Evolutionary conservation across 495 filamentous ascomycete genomes (phyloP).

Genomic region (Penicillium fimorum): DNA sequence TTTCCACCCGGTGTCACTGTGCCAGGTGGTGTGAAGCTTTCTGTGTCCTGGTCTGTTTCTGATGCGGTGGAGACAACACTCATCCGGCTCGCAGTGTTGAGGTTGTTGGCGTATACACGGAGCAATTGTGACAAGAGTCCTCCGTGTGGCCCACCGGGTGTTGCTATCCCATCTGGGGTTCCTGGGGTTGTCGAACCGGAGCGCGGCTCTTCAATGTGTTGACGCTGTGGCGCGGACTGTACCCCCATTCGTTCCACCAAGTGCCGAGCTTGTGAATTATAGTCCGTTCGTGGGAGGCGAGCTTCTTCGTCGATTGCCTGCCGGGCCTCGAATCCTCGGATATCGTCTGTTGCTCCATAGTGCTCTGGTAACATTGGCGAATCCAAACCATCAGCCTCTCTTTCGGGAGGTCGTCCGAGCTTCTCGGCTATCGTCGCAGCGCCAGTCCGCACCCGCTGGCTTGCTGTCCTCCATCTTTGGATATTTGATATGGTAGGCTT

Average conservation of each 20-base stretch:
- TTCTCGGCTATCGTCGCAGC: constrained; percentile 24
- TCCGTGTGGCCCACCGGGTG: constrained; percentile 21
- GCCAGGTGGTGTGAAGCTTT: constrained; percentile 18
- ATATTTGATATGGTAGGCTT: constrained; percentile 13
- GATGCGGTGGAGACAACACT: constrained; percentile 23
- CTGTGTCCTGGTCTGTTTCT: constrained; percentile 22
- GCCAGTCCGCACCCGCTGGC: constrained; percentile 22
- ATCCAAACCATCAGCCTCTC: constrained; percentile 30
- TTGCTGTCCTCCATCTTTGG: constrained; percentile 27
- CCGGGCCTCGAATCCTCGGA: constrained; percentile 21
- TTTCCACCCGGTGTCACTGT: constrained; percentile 25
- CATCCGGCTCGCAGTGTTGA: constrained; percentile 22
- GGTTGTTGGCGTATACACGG: constrained; percentile 31
- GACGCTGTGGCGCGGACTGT: neutral
- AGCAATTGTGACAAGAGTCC: constrained; percentile 30
- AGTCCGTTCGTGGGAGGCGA: constrained; percentile 8
- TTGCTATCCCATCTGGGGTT: constrained; percentile 22
- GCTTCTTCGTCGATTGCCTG: constrained; percentile 22
- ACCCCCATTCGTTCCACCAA: constrained; percentile 27
- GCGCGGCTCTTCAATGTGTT: constrained; percentile 11
- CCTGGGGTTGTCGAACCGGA: constrained; percentile 16
- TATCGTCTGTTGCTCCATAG: constrained; percentile 32
- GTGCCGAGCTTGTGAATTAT: constrained; percentile 27
- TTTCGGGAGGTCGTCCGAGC: constrained; percentile 29
- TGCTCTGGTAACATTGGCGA: constrained; percentile 25